Conservation (phyloP, 2,329 filamentous ascomycete genomes). For the Hortaea sp. region DNA sequence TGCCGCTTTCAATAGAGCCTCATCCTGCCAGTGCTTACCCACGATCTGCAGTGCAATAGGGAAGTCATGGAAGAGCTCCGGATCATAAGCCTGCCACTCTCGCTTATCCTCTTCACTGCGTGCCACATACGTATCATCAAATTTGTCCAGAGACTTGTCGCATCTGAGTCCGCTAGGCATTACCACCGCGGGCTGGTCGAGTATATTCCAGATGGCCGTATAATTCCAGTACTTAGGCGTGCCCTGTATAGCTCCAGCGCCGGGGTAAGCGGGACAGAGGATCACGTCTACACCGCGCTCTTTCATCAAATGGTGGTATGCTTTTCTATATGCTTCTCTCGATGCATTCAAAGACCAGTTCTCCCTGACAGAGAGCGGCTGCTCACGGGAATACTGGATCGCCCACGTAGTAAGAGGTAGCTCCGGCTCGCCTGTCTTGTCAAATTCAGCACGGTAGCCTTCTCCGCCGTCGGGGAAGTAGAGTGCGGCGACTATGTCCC, state of each 20-base stretch:
- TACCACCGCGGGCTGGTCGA: slow-evolving; percentile 48
- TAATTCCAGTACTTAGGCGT: slow-evolving; percentile 54
- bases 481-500: slow-evolving; percentile 36
- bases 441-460: slow-evolving; percentile 42
- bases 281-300: slow-evolving; percentile 29
- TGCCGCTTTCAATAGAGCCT: slow-evolving; percentile 22
- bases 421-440: slow-evolving; percentile 47
- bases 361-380: slow-evolving; percentile 32
- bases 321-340: slow-evolving; percentile 35
- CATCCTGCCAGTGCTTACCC: slow-evolving; percentile 44
- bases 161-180: slow-evolving; percentile 44
- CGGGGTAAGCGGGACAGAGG: slow-evolving; percentile 49
- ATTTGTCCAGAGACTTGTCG: slow-evolving; percentile 28
- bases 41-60: slow-evolving; percentile 47
- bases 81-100: slow-evolving; percentile 12
- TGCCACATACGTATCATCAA: slow-evolving; percentile 30
- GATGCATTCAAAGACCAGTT: slow-evolving; percentile 32
- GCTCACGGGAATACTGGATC: slow-evolving; percentile 42
- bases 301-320: slow-evolving; percentile 21
- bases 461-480: slow-evolving; percentile 53
- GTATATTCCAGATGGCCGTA: slow-evolving; percentile 56
- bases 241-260: slow-evolving; percentile 44
- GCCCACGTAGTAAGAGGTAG: slow-evolving; percentile 51
- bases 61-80: slow-evolving; percentile 38
- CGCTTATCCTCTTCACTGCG: slow-evolving; percentile 37